Evolutionary conservation across 2,329 filamentous ascomycete genomes (phyloP).

Genomic region (Akanthomyces lecanii): DNA sequence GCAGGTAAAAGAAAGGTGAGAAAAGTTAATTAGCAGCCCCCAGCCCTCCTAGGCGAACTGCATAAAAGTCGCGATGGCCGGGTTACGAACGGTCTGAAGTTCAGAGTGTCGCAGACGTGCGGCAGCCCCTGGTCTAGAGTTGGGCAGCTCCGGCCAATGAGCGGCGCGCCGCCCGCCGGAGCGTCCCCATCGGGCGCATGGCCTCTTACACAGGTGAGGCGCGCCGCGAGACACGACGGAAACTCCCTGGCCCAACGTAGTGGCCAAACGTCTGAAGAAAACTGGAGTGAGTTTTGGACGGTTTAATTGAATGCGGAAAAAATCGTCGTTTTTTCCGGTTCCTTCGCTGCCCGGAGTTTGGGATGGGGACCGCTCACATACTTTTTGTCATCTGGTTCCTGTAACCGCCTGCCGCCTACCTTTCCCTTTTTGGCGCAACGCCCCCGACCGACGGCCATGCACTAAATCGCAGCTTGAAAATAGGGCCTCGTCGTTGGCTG

Average conservation of each 20-base stretch:
- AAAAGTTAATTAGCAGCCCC: neutral
- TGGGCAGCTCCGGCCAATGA: slow-evolving; percentile 6
- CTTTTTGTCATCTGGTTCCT: neutral
- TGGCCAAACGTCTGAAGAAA: slow-evolving; percentile 8
- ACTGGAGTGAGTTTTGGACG: neutral
- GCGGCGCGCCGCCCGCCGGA: neutral
- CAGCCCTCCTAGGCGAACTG: neutral
- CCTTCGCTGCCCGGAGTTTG: neutral
- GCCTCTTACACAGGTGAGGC: slow-evolving; percentile 17
- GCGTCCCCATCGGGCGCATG: neutral
- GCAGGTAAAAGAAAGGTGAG: neutral
- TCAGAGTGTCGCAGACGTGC: slow-evolving; percentile 9
- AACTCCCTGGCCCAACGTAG: neutral
- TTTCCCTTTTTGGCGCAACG: neutral
- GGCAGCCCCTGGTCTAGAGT: slow-evolving; percentile 13
- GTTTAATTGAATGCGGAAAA: neutral
- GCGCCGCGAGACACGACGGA: neutral
- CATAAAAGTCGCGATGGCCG: neutral
- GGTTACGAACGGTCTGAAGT: neutral
- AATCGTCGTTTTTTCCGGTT: neutral
- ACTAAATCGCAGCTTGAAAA: neutral
- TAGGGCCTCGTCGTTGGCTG: neutral
- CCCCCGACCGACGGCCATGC: too few species aligned
- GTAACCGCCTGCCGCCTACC: neutral
- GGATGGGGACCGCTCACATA: too few species aligned